Conservation (phyloP, 2,329 filamentous ascomycete genomes). For the Neonectria faginata region DNA sequence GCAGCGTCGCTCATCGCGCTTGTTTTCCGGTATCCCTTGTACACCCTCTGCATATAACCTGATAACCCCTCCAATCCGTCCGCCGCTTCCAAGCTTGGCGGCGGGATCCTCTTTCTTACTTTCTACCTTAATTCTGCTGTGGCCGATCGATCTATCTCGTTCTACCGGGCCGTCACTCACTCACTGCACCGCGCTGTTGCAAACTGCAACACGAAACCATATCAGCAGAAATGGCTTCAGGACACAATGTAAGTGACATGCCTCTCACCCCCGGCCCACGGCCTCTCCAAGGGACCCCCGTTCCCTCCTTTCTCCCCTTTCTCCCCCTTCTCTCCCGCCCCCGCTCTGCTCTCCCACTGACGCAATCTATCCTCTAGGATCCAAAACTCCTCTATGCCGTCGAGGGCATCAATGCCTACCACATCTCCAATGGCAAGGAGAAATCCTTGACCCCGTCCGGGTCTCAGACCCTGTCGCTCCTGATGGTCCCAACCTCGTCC, state of each 20-base stretch:
- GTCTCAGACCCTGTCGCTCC: conserved; percentile 88
- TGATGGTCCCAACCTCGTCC: conserved; percentile 95
- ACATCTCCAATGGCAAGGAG: conserved; percentile 89
- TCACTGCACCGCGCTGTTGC: background rate
- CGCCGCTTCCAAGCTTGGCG: conserved; percentile 6
- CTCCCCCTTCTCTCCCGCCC: background rate
- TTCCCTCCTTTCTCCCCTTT: background rate
- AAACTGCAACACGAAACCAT: background rate
- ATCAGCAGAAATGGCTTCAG: conserved; percentile 45
- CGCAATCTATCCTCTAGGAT: conserved; percentile 53
- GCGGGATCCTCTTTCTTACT: conserved; percentile 13
- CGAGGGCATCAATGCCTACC: conserved; percentile 89
- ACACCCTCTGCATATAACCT: conserved; percentile 24
- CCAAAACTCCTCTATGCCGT: conserved; percentile 78
- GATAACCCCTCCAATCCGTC: conserved; percentile 20
- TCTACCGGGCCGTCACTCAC: background rate
- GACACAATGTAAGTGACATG: conserved; percentile 47
- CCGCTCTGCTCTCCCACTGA: conserved; percentile 26
- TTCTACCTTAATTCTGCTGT: background rate
- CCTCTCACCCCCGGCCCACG: conserved; percentile 13
- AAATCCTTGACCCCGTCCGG: conserved; percentile 84
- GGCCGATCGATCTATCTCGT: background rate
- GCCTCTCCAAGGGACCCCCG: background rate
- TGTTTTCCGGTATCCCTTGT: conserved; percentile 25
- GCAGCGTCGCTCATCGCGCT: conserved; percentile 40